Evolutionary conservation across 1,284 basidiomycete species (phyloP), one percentile per base, ranked within the genome.

Genomic region (Volvariella surrecta): DNA sequence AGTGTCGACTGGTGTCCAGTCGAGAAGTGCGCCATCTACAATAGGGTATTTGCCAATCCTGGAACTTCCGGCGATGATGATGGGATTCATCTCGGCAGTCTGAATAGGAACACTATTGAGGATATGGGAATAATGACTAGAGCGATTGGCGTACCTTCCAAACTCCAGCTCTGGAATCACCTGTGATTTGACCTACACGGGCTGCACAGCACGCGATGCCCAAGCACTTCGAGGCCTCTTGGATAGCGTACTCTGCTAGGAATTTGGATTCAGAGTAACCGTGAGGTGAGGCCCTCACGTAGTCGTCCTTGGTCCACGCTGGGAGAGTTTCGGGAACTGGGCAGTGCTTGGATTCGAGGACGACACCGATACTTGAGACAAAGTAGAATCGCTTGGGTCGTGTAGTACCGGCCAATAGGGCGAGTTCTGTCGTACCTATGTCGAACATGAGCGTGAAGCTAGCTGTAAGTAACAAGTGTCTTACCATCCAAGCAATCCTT

Each of bases 221-320:
- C 7, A 49, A 32, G n/a, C 44, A 31, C 9, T 38, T 19, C 11
- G 48, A 40, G 10, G 48, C 48, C 11, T 46, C 48, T 15, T 48
- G 24, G 2, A 50, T 35, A 11, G 45, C 40, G 32, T 48, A 42
- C 28, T 50, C 48, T 21, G 39, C 32, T 18, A 50, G 35, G 17
- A 50, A 50, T 32, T 50, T 50, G n/a, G 48, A 50, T 32, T 50
- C 46, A 28, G 46, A 48, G 39, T 50, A 50, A 13, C 48, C 48
- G 35, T 50, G 48, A 2, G 39, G 43, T 4, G 48, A 48, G 13
- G 43, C 48, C 17, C 35, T 24, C 7, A 45, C 19, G 11, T 39
- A 34, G 8, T 42, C 37, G 8, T 40, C 43, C 13, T 48, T 45
- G 9, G 40, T 17, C 48, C 48, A 50, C 13, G 34, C 24, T 15